Evolutionary conservation across 768 basidiomycete species (phyloP), one percentile per base, ranked within the genome.

Genomic region (Russula dissimulans): DNA sequence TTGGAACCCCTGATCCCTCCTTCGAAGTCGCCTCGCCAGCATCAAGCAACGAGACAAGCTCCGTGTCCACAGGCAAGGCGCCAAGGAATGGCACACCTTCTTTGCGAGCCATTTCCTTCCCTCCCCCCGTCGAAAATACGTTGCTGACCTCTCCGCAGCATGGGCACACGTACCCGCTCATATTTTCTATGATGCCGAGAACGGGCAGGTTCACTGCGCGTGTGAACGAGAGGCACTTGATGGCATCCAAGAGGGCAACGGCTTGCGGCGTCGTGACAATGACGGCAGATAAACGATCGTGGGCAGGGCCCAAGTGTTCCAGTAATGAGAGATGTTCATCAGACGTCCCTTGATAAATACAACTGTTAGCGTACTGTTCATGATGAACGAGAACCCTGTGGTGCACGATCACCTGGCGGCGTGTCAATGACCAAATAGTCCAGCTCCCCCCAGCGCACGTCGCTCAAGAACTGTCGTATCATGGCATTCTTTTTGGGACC

Each of bases 401-500:
- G 8, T 4, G 56, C 8, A 51, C 34, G 64, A 82, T 67, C 65
- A 97, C 95, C 97, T 69, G 97, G 97, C 4, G 95, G 97, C 3
- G 97, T 99, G 71, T 97, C 95, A 80, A 97, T 86, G 56, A 97
- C 80, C 56, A 97, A 78, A 75, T 89, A 95, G 71, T 97, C 94
- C 59, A 95, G 77, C 44, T 91, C 85, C 48, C 91, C 94, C 94
- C 94, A 97, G 64, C 91, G 76, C n/a, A 97, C 94, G 66, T 97
- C 91, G 67, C 85, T 84, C 70, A 97, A 72, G 71, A 97, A 97
- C 75, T 97, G 95, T 68, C 92, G 78, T 67, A 97, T 95, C 94
- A 97, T 97, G 59, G 88, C 95, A 67, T 95, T 95, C 79, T 97
- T 97, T 79, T 97, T 98, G 50, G 97, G 97, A 0, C 97, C 97